Conservation (phyloP, 169 alveolate species). For the Eimeria tenella region DNA sequence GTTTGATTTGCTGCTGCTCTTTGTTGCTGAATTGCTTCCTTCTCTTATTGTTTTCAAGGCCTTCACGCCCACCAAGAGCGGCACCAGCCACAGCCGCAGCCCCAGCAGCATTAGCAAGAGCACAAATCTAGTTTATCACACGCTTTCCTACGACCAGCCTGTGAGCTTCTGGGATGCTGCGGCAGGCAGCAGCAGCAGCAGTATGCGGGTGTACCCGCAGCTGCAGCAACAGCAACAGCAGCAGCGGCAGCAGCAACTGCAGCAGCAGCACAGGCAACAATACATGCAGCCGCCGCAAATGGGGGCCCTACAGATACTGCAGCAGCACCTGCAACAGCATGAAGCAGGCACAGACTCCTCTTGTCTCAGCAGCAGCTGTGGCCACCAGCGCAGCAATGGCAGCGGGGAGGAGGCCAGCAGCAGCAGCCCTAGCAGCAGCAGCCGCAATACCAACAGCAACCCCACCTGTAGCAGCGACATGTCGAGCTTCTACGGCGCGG, state of each 20-base stretch:
- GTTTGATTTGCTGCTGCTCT: constrained; percentile 15
- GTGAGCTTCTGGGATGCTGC: neutral
- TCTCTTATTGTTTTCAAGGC: neutral
- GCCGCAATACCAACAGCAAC: neutral
- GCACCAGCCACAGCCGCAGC: constrained; percentile 1
- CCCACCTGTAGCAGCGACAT: neutral
- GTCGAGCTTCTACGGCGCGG: neutral
- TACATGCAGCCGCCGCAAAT: neutral
- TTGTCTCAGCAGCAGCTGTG: constrained; percentile 20
- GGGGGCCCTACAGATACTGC: neutral
- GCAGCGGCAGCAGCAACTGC: too few relatives aligned
- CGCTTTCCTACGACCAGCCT: neutral
- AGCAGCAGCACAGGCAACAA: too few relatives aligned
- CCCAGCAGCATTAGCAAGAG: constrained; percentile 24
- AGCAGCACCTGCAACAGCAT: neutral
- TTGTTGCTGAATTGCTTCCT: neutral
- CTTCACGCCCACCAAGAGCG: neutral
- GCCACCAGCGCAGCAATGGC: neutral
- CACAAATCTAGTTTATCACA: neutral
- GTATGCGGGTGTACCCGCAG: neutral
- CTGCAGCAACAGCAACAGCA: constrained; percentile 10
- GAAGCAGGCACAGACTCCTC: neutral
- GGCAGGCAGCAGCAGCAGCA: constrained; percentile 7
- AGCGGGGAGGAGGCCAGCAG: neutral
- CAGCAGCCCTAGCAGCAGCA: neutral